phyloP scores from a whole-genome alignment of 148 eudicot species.

The Cornus kousa region DNA sequence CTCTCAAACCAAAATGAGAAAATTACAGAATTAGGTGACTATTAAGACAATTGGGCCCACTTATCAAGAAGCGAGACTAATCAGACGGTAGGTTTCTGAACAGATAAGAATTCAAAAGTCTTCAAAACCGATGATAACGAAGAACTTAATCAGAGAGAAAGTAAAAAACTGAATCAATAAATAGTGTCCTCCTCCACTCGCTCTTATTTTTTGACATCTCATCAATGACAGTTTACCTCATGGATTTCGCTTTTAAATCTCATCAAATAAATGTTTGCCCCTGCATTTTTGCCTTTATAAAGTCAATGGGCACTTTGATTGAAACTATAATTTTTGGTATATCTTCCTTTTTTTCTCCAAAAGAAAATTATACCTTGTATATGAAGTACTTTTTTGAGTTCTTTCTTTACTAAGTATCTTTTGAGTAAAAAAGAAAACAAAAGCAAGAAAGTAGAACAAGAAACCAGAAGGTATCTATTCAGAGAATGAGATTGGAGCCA shows the following conservation, averaged over 20 bases:
- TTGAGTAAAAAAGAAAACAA: neutral
- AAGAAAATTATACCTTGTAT: conserved; percentile 2
- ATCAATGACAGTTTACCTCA: conserved; percentile 1
- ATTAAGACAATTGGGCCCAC: neutral
- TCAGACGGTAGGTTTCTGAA: neutral
- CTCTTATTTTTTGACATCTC: neutral
- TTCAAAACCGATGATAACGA: conserved; percentile 2
- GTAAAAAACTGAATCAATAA: neutral
- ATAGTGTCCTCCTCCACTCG: neutral
- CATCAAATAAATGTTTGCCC: neutral
- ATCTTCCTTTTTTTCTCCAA: neutral
- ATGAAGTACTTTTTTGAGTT: neutral
- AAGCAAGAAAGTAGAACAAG: neutral
- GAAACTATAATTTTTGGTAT: neutral
- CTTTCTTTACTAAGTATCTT: neutral
- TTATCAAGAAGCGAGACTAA: neutral
- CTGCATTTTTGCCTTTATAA: neutral
- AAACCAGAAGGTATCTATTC: conserved; percentile 5
- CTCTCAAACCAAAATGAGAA: neutral
- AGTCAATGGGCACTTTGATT: too few relatives aligned
- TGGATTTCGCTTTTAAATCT: neutral
- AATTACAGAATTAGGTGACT: neutral
- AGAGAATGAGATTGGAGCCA: neutral
- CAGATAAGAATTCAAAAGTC: neutral
- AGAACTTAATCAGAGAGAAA: conserved; percentile 1